These are phyloP conservation scores for Euryodendron excelsum DNA, from an alignment of 148 eudicot species.

Conservation along the genomic window DNA sequence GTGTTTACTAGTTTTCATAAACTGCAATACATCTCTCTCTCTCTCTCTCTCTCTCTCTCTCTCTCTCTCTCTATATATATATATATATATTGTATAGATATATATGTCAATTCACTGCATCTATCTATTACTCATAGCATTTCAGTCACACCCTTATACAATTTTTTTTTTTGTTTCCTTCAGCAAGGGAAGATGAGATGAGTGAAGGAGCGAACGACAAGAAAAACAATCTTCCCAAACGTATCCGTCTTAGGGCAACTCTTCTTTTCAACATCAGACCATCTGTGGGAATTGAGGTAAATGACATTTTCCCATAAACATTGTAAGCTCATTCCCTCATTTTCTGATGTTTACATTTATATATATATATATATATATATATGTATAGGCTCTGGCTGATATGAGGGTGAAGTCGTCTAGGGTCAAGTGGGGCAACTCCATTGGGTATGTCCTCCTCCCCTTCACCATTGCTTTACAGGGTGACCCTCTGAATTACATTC, in stretches of 20 bases:
- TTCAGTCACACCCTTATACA: neutral
- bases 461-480: constrained; percentile 39
- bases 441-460: constrained; percentile 58
- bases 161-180: neutral
- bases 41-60: too few relatives aligned
- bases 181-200: constrained; percentile 8
- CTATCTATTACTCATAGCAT: neutral
- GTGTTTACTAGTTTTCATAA: too few relatives aligned
- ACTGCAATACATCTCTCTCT: too few relatives aligned
- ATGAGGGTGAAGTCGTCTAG: constrained; percentile 45
- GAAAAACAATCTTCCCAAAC: constrained; percentile 29
- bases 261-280: constrained; percentile 55
- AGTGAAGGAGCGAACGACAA: constrained; percentile 12
- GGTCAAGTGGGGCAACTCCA: constrained; percentile 56
- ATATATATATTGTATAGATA: too few relatives aligned
- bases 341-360: too few relatives aligned
- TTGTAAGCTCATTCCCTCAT: too few relatives aligned
- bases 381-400: constrained; percentile 47
- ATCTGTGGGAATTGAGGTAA: constrained; percentile 46
- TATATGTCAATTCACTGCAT: neutral
- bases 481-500: constrained; percentile 55
- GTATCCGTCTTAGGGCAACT: constrained; percentile 49
- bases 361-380: too few relatives aligned
- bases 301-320: too few relatives aligned
- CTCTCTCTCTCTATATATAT: too few relatives aligned